Conservation (phyloP, 192 early-diverging fungal genomes). For the Mortierella antarctica region DNA sequence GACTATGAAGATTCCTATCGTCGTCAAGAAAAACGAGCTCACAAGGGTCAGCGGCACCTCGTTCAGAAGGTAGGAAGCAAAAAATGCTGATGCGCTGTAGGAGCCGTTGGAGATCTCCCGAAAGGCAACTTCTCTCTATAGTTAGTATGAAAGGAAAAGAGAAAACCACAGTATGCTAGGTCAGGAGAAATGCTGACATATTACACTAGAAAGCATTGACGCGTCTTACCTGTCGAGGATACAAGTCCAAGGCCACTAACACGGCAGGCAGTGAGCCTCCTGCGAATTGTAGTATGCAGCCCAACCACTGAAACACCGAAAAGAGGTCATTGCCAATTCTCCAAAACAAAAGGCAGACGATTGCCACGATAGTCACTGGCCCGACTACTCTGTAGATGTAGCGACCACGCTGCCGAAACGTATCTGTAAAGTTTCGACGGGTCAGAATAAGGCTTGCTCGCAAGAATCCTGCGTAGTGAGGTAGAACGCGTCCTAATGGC, state of each 20-base stretch:
- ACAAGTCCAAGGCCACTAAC: neutral
- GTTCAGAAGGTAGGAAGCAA: slow-evolving; percentile 10
- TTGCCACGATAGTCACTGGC: no score
- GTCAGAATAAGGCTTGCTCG: no score
- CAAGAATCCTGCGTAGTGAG: neutral
- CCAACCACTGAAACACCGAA: no score
- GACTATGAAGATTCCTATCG: neutral
- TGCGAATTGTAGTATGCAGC: no score
- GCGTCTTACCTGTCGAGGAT: neutral
- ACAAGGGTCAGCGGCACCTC: slow-evolving; percentile 16
- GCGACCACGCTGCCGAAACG: no score
- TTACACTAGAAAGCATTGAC: neutral
- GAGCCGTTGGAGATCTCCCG: slow-evolving; percentile 28
- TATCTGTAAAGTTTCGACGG: no score
- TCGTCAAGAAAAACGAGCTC: neutral
- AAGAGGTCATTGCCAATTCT: no score
- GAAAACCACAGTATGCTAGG: neutral
- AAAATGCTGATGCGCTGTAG: slow-evolving; percentile 16
- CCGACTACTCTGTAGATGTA: no score
- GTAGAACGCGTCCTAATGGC: neutral
- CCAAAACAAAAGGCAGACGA: no score
- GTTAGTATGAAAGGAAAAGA: neutral
- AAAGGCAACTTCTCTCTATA: slow-evolving; percentile 17
- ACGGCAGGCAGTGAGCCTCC: no score
- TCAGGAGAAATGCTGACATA: slow-evolving; percentile 2